Base-by-base conservation (phyloP, 148 eudicot species). In the Dysphania ambrosioides region DNA sequence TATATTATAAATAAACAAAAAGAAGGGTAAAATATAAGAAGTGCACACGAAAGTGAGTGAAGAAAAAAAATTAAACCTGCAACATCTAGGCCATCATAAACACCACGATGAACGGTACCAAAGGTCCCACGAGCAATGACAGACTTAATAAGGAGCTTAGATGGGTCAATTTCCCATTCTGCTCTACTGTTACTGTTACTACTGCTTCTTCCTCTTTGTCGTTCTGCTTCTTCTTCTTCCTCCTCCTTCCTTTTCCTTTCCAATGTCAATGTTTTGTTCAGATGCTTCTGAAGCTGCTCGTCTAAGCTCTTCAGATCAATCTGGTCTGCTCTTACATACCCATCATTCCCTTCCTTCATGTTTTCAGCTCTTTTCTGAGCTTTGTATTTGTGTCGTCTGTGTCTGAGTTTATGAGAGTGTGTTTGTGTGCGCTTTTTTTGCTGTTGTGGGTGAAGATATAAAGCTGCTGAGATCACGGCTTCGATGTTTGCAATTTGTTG, bases 241-340 rank as follows among this genome's bases (percentile, higher is more conserved):
- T 82, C 73, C 9, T 85, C 73, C 6, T 77, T 83, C 67, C 78
- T 77, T 23, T 79, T 82, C 75, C 80, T 88, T 35, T 92, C 97
- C 34, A 88, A 65, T 29, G 90, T 90, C 79, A 86, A 71, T 75
- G 88, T 87, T 73, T 86, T 79, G 71, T 77, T 88, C 19, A 92
- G 75, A 80, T 93, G 93, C 73, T 91, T 88, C 75, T 90, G 88
- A 5, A 93, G 87, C 77, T 93, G 96, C 66, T 93, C 93, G 56
- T 93, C 97, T 49, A 93, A 74, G 84, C 96, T 93, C 84, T 90
- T 90, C 77, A 93, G 93, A 88, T 93, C 97, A 75, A 93, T 93
- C 59, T 87, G 93, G 79, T 93, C 97, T 16, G 97, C 97, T 76
- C 97, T 86, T 72, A 93, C 89, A 77, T 87, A 93, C 56, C 88